Evolutionary conservation across 2,329 filamentous ascomycete species (phyloP).

Genomic region (Thielaviopsis cerberus): DNA sequence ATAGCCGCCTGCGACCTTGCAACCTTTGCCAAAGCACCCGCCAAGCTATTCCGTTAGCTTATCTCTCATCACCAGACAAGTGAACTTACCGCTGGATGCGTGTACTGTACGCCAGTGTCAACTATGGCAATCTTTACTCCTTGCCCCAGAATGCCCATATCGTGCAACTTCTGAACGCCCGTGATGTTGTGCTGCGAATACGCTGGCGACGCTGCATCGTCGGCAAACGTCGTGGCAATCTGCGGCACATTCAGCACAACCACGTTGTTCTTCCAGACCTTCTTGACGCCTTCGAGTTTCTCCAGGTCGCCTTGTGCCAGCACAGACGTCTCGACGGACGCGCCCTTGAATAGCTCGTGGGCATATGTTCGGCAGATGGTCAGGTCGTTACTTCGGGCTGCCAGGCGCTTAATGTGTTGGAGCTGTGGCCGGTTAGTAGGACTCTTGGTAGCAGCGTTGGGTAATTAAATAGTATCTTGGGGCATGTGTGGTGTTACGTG

Average conservation of each 20-base stretch:
- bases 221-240: not conserved
- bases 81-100: conserved; percentile 15
- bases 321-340: conserved; percentile 32
- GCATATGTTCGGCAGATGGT: conserved; percentile 15
- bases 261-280: conserved; percentile 27
- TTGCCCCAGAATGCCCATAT: conserved; percentile 21
- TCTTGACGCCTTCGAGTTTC: conserved; percentile 21
- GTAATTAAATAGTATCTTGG: too few species aligned
- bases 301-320: conserved; percentile 24
- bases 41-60: conserved; percentile 18
- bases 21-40: conserved; percentile 22
- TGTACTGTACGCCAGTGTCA: conserved; percentile 24
- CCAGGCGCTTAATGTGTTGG: not conserved
- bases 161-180: conserved; percentile 22
- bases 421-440: not conserved
- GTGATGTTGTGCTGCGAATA: conserved; percentile 24
- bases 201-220: conserved; percentile 13
- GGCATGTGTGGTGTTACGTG: not conserved
- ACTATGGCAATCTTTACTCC: conserved; percentile 23
- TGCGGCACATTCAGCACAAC: conserved; percentile 17
- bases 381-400: not conserved
- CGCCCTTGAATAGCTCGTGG: conserved; percentile 32
- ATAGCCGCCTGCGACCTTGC: conserved; percentile 22
- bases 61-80: not conserved
- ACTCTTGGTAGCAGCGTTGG: too few species aligned